Evolutionary conservation across 495 filamentous ascomycete species (phyloP).

Genomic region (Aspergillus hancockii): DNA sequence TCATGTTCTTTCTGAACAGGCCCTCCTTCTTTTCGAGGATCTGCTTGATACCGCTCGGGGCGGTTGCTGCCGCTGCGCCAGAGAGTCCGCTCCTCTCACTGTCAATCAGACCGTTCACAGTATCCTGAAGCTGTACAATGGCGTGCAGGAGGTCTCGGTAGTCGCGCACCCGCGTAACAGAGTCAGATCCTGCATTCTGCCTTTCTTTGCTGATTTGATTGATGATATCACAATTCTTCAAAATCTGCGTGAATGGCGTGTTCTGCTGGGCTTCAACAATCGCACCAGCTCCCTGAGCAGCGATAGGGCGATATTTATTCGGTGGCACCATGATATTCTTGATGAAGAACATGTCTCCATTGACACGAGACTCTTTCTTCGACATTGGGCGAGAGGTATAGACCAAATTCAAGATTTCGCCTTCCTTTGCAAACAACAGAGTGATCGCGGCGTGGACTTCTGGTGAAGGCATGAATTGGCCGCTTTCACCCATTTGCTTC

Average conservation of each 20-base stretch:
- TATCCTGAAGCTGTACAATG: constrained; percentile 81
- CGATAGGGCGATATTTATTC: constrained; percentile 88
- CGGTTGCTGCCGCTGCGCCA: constrained; percentile 56
- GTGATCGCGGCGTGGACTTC: constrained; percentile 76
- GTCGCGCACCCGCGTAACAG: constrained; percentile 44
- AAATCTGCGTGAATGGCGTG: constrained; percentile 74
- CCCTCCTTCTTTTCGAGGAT: constrained; percentile 98
- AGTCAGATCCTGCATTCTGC: constrained; percentile 45
- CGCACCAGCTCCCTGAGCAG: constrained; percentile 71
- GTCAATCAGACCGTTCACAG: constrained; percentile 89
- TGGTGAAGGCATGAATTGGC: constrained; percentile 70
- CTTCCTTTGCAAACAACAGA: constrained; percentile 83
- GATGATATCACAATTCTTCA: constrained; percentile 69
- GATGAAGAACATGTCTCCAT: constrained; percentile 91
- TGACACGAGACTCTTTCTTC: constrained; percentile 53
- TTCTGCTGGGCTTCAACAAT: constrained; percentile 88
- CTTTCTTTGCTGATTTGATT: constrained; percentile 76
- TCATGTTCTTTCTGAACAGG: constrained; percentile 98
- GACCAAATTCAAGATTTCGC: constrained; percentile 74
- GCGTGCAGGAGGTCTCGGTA: constrained; percentile 67
- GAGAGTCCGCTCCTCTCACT: constrained; percentile 77
- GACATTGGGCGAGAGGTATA: constrained; percentile 70
- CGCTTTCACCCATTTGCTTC: constrained; percentile 39
- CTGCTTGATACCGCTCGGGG: constrained; percentile 83
- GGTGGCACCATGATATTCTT: constrained; percentile 82